Percentiles rank a stretch among this genome's conserved stretches.
phyloP scores from a whole-genome alignment of 1,284 basidiomycete species.

The Anthracocystis panici-leucophaei region DNA sequence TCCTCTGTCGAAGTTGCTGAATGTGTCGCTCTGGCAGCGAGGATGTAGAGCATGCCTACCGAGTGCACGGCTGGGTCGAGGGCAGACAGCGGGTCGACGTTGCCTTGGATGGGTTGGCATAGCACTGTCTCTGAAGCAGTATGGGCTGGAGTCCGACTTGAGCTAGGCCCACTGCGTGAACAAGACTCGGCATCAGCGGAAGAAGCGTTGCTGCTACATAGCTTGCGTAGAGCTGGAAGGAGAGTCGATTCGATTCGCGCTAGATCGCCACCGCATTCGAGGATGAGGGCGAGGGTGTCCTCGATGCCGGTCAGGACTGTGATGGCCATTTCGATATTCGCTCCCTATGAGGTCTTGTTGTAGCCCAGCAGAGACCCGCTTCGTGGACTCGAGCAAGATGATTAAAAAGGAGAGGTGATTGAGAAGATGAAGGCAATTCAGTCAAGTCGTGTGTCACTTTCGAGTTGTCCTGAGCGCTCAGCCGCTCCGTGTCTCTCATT shows the following conservation, averaged over 20 bases:
- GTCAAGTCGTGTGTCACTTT: slow-evolving; percentile 14
- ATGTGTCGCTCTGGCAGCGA: slow-evolving; percentile 31
- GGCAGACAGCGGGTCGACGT: slow-evolving; percentile 39
- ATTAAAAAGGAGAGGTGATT: neutral
- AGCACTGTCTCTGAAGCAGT: slow-evolving; percentile 22
- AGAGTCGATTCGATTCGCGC: slow-evolving; percentile 28
- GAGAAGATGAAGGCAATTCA: neutral
- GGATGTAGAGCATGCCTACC: slow-evolving; percentile 51
- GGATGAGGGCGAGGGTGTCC: slow-evolving; percentile 49
- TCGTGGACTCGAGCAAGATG: neutral
- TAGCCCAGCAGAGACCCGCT: neutral
- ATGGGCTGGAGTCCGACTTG: slow-evolving; percentile 9
- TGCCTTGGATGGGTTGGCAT: slow-evolving; percentile 27
- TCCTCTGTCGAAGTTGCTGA: slow-evolving; percentile 12
- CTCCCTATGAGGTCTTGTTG: neutral
- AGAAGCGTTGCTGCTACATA: slow-evolving; percentile 11
- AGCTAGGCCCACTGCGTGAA: slow-evolving; percentile 13
- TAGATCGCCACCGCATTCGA: slow-evolving; percentile 31
- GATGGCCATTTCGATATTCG: slow-evolving; percentile 19
- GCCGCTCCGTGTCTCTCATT: neutral
- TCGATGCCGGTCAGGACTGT: slow-evolving; percentile 41
- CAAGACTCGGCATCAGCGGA: slow-evolving; percentile 18
- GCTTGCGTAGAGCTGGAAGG: slow-evolving; percentile 42
- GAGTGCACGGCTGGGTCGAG: slow-evolving; percentile 48
- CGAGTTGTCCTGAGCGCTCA: slow-evolving; percentile 32